Conservation (phyloP, 495 filamentous ascomycete species). For the Amphirosellinia nigrospora region DNA sequence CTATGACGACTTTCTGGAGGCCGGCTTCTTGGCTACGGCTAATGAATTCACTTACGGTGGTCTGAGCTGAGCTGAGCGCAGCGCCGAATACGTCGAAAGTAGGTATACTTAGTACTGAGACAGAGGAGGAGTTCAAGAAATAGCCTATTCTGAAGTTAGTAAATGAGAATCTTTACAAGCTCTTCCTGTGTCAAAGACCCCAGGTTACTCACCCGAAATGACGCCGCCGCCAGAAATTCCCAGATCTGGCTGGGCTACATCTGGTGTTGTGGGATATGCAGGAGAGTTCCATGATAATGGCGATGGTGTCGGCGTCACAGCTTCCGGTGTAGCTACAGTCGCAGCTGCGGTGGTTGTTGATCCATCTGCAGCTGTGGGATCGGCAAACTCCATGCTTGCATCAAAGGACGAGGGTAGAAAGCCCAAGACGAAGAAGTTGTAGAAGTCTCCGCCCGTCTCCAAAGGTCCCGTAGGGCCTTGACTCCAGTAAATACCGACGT, state of each 20-base stretch:
- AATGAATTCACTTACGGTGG: constrained; percentile 46
- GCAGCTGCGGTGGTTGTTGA: background rate
- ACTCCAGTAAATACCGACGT: constrained; percentile 46
- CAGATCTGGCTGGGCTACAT: constrained; percentile 45
- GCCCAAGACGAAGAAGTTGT: constrained; percentile 56
- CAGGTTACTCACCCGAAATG: constrained; percentile 32
- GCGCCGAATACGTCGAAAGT: background rate
- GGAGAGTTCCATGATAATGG: constrained; percentile 35
- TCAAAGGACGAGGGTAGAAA: constrained; percentile 39
- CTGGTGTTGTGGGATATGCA: constrained; percentile 42
- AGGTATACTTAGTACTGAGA: constrained; percentile 3
- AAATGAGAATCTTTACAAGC: background rate
- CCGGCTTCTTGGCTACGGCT: constrained; percentile 39
- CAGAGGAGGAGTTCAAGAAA: constrained; percentile 2
- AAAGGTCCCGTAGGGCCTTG: constrained; percentile 47
- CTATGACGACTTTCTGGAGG: constrained; percentile 56
- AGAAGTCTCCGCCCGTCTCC: constrained; percentile 56
- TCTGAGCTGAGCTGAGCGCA: constrained; percentile 1
- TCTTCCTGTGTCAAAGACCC: no score
- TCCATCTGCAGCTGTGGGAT: background rate
- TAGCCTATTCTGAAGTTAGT: background rate
- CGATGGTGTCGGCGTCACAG: background rate
- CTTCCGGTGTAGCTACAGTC: background rate
- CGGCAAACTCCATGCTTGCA: constrained; percentile 15
- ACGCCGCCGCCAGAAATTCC: constrained; percentile 40